Base-by-base conservation (phyloP, 2,329 filamentous ascomycete species). In the Cladosporium austrohemisphaericum region DNA sequence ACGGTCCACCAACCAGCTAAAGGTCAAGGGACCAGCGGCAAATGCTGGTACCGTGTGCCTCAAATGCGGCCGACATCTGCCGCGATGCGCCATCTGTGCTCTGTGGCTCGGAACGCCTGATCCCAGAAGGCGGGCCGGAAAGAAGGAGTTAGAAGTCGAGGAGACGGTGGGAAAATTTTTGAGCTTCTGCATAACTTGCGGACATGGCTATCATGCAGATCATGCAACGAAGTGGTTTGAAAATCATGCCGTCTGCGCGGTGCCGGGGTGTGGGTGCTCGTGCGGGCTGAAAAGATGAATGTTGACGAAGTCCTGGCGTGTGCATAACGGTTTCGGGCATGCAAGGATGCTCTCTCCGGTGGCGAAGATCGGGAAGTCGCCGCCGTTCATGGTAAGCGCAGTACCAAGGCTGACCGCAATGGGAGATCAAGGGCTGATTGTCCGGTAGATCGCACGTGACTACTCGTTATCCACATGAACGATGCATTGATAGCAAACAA, bases 191-290 rank as follows among this genome's bases (percentile, higher is more conserved):
- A 77, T 80, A 56, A 75, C 71, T 52, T 85, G 81, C 61, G 78
- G 77, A 56, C 81, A 85, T 68, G 80, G 79, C 1, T 82, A 78
- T 56, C 81, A 85, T 68, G 79, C 77, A 3, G 70, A 80, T 63
- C 81, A 84, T 70, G 81, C 81, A 9, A 67, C 73, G 55, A 73
- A 76, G 53, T 85, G 81, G 81, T 85, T 84, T 63, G 65, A 62
- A 18, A 71, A 71, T 56, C 75, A 79, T 64, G 66, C 66, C 29
- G 72, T 73, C 55, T 81, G 78, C 67, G 75, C 78, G 2, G 76
- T 78, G 52, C 74, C 76, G 47, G 75, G 76, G 55, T 81, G 78
- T 60, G 65, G 69, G 53, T 81, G 78, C 59, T 66, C 74, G 57
- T 81, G 77, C 66, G 41, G 49, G 10, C 28, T 51, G 25, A 44